These are phyloP conservation scores for Rostrohypoxylon terebratum DNA, from an alignment of 495 filamentous ascomycete species.

Conservation along the genomic window DNA sequence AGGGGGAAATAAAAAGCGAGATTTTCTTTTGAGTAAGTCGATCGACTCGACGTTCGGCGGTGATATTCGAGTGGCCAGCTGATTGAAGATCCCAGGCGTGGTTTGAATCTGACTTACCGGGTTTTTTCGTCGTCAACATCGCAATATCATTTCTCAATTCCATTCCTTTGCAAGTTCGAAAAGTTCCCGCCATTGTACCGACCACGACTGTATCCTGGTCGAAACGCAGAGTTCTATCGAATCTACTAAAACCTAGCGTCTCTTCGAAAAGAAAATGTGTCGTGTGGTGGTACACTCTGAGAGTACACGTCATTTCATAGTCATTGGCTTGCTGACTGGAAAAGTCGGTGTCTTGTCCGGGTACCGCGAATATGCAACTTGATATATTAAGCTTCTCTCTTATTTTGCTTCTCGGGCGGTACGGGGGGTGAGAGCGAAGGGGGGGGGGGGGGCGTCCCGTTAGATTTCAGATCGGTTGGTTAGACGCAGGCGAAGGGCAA, in stretches of 20 bases:
- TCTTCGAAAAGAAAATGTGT: constrained; percentile 40
- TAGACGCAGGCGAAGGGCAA: constrained; percentile 27
- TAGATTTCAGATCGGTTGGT: constrained; percentile 46
- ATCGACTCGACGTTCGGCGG: neutral
- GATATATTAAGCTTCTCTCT: constrained; percentile 30
- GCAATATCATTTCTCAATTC: constrained; percentile 40
- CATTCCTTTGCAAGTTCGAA: constrained; percentile 35
- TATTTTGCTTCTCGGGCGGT: constrained; percentile 40
- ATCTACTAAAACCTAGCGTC: constrained; percentile 43
- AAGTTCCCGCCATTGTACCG: constrained; percentile 18
- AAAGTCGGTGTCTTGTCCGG: constrained; percentile 42
- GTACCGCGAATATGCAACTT: constrained; percentile 28
- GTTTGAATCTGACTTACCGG: constrained; percentile 3
- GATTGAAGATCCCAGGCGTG: constrained; percentile 22
- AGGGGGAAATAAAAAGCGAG: constrained; percentile 1
- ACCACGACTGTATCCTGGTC: constrained; percentile 30
- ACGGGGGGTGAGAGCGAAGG: neutral
- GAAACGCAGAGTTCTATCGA: constrained; percentile 41
- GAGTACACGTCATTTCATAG: constrained; percentile 45
- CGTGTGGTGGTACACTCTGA: constrained; percentile 24
- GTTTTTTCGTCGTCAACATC: constrained; percentile 1
- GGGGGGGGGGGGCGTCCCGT: constrained; percentile 33
- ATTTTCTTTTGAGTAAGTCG: constrained; percentile 23
- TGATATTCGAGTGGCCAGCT: constrained; percentile 14
- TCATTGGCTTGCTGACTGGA: constrained; percentile 39